These are phyloP conservation scores for Hypoxylon lenormandii DNA, from an alignment of 495 filamentous ascomycete species.

Conservation along the genomic window DNA sequence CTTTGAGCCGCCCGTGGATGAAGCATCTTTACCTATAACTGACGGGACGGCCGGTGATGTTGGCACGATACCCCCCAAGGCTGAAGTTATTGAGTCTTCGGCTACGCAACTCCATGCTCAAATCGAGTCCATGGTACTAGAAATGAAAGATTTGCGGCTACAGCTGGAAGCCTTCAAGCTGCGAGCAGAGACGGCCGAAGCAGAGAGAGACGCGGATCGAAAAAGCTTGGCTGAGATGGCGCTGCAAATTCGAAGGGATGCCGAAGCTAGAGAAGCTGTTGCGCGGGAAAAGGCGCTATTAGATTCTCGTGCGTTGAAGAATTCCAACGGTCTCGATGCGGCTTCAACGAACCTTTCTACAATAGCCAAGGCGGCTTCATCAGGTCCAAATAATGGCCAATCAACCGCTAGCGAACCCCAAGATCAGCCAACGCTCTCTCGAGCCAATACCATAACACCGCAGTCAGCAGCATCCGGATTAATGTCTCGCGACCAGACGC, in stretches of 20 bases:
- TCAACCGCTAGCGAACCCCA: slow-evolving; percentile 16
- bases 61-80: slow-evolving; percentile 53
- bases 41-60: slow-evolving; percentile 37
- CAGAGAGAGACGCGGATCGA: slow-evolving; percentile 72
- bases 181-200: slow-evolving; percentile 82
- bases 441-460: slow-evolving; percentile 59
- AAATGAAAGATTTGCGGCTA: slow-evolving; percentile 84
- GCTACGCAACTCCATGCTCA: slow-evolving; percentile 73
- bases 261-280: slow-evolving; percentile 70
- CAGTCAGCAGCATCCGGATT: slow-evolving; percentile 41
- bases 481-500: slow-evolving; percentile 50
- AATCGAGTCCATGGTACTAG: slow-evolving; percentile 80
- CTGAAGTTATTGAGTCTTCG: slow-evolving; percentile 58
- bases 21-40: slow-evolving; percentile 42
- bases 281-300: slow-evolving; percentile 41
- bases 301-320: slow-evolving; percentile 41
- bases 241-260: slow-evolving; percentile 77
- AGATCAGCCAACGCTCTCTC: slow-evolving; percentile 53
- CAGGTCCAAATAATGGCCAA: slow-evolving; percentile 40
- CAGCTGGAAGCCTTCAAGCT: slow-evolving; percentile 81
- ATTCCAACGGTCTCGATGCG: slow-evolving; percentile 38
- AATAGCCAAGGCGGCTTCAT: slow-evolving; percentile 33
- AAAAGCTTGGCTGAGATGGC: slow-evolving; percentile 90
- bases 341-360: slow-evolving; percentile 27
- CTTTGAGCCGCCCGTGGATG: slow-evolving; percentile 56